Conservation (phyloP, 768 basidiomycete genomes). For the Jaapia argillacea region DNA sequence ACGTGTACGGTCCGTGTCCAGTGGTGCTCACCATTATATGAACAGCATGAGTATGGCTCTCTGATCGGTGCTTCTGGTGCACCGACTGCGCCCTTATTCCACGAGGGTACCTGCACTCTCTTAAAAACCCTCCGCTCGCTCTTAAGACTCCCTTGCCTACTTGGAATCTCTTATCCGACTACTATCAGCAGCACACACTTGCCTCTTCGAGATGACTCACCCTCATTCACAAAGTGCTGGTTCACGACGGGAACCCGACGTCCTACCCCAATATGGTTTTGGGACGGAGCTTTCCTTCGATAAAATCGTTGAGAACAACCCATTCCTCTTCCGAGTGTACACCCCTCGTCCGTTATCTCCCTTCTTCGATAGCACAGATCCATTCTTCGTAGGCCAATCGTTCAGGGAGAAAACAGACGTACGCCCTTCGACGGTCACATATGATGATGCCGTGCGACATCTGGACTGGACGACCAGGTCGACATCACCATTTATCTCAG, state of each 20-base stretch:
- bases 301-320: constrained; percentile 49
- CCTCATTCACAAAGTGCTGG: no score
- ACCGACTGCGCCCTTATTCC: no score
- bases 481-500: constrained; percentile 59
- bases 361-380: constrained; percentile 42
- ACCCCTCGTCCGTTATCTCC: constrained; percentile 55
- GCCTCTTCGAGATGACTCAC: no score
- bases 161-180: no score
- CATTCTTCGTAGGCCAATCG: constrained; percentile 60
- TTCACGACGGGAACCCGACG: background rate
- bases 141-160: no score
- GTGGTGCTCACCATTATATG: no score
- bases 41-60: no score
- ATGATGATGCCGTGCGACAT: constrained; percentile 55
- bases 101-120: no score
- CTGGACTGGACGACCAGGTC: constrained; percentile 75
- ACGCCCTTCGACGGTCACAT: constrained; percentile 22
- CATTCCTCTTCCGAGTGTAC: constrained; percentile 73
- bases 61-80: no score
- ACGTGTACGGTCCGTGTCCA: no score
- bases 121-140: no score
- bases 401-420: constrained; percentile 35
- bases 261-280: constrained; percentile 68
- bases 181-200: no score
- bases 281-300: constrained; percentile 53